Evolutionary conservation across 106 monocot genomes (phyloP), one percentile per base, ranked within the genome.

Genomic region (Acorus gramineus): DNA sequence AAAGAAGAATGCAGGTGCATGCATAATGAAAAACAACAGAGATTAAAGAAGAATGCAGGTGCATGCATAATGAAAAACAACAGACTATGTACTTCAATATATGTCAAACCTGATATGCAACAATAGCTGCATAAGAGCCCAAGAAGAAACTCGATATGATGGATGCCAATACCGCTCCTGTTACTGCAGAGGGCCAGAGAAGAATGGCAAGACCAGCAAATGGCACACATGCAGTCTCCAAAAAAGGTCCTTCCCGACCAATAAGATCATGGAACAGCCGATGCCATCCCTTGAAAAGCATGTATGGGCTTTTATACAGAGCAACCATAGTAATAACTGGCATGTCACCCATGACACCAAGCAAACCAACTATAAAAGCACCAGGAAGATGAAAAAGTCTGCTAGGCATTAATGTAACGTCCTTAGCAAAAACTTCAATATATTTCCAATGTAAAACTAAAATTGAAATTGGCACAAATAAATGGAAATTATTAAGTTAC

Each of bases 211-310:
- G 85, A 72, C 88, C 88, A 55, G 98, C 98, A 70, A 99, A 92
- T 42, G 98, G 98, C 4, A 99, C 98, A 72, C 98, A 99, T 49
- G 81, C 88, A 14, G 92, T 92, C 68, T 99, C 98, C 62, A 99
- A 68, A 70, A 99, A 99, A 46, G 98, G 98, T 0, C 98, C 98
- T 75, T 88, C 98, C 53, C 98, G 76, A 8, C 98, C 98, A 43
- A 99, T 80, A 55, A 99, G 75, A 78, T 99, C 98, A 58, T 82
- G 88, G 65, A 89, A 73, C 49, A 99, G 65, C 46, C 81, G 74
- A n/a, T 70, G 77, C 98, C 98, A 99, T 65, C 98, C 98, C 59
- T 89, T 92, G 44, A 92, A 56, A 57, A 99, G 85, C 98, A 99
- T 99, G 66, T 70, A 79, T 1, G 98, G 92, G 68, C 87, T 79